These are phyloP conservation scores for Kluyveromyces marxianus DNA, from an alignment of 1,139 yeast genomes.

Conservation along the genomic window DNA sequence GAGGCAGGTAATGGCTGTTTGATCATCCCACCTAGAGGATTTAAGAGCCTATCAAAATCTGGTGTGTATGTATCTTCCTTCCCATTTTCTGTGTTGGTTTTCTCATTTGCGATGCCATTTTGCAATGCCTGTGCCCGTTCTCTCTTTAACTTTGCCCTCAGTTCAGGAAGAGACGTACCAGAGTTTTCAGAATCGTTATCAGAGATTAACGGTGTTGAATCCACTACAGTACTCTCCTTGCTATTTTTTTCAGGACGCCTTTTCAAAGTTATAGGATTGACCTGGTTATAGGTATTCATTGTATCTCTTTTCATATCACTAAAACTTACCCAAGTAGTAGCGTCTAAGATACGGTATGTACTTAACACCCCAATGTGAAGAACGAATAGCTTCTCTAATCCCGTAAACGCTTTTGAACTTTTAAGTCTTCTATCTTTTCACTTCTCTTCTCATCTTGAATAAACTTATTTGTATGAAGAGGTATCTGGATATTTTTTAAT, in stretches of 20 bases:
- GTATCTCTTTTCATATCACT: neutral
- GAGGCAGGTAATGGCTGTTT: conserved; percentile 1
- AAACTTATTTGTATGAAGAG: no score
- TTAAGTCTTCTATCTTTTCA: no score
- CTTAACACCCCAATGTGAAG: no score
- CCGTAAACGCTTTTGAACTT: no score
- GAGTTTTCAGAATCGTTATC: neutral
- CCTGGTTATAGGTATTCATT: conserved; percentile 3
- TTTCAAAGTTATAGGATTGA: conserved; percentile 5
- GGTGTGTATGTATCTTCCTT: neutral
- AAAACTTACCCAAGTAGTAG: no score
- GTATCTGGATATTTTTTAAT: no score
- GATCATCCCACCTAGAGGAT: neutral
- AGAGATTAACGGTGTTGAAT: neutral
- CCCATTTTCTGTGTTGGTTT: neutral
- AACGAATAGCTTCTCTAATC: no score
- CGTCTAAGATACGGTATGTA: no score
- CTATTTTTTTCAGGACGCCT: neutral
- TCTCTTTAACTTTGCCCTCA: neutral
- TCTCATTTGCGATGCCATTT: neutral
- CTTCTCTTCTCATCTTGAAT: no score
- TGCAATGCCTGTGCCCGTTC: neutral
- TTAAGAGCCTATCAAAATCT: neutral
- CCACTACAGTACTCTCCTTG: neutral
- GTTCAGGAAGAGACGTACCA: neutral